Conservation (phyloP, 257 asterid species). For the Handroanthus guayacan region DNA sequence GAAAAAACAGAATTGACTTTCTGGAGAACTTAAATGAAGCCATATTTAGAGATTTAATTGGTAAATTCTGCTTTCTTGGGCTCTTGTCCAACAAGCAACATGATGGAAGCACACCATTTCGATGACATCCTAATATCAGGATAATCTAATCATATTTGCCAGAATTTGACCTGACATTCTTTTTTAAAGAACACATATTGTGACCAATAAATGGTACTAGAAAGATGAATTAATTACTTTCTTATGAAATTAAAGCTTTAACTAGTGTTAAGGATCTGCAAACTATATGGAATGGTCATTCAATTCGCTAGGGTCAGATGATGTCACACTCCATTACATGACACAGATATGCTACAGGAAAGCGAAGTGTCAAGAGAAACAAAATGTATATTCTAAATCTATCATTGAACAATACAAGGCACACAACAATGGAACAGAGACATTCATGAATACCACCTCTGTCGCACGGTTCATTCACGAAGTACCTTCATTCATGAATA, state of each 20-base stretch:
- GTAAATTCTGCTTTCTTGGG: background rate
- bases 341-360: conserved; percentile 7
- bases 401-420: background rate
- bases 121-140: background rate
- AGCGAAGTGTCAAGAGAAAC: background rate
- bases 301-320: background rate
- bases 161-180: background rate
- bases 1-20: background rate
- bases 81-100: background rate
- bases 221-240: background rate
- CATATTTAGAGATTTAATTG: conserved; percentile 4
- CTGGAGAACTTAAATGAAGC: conserved; percentile 2
- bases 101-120: background rate
- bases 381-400: background rate
- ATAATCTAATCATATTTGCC: background rate
- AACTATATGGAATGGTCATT: background rate
- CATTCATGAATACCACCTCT: too few species aligned
- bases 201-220: background rate
- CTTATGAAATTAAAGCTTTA: background rate
- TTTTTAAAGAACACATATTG: background rate
- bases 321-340: background rate
- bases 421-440: background rate
- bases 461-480: background rate
- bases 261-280: background rate
- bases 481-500: background rate